Base-by-base conservation (phyloP, 2,329 filamentous ascomycete species). In the Phoma sp. region DNA sequence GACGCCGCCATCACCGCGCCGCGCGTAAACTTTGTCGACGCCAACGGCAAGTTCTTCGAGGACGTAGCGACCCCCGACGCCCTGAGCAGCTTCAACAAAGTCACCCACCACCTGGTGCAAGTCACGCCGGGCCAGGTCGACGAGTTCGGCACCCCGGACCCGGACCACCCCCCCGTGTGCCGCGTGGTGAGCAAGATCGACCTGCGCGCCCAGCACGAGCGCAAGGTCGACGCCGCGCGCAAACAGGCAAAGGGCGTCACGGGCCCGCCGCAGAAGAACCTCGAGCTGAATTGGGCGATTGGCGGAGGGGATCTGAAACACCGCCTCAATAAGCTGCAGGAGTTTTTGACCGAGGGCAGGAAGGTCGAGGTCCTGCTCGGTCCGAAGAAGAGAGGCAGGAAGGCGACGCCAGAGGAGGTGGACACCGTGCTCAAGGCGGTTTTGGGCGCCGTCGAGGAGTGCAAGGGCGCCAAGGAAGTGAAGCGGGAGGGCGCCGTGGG, bases 211-310 rank as follows among this genome's bases (percentile, higher is more conserved):
- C 74, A 80, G 61, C 80, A 80, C 58, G 75, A 80, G 57, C 78
- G 76, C 61, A 77, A 78, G 58, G 74, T 76, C 64, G 79, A 74
- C 2, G 57, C 71, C 61, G 77, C 72, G 48, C 78, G 79, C 40
- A 76, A 78, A 55, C 64, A 70, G 19, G 68, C 77, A 32, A 81
- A 64, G 33, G 65, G 66, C 2, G 50, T 59, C 32, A 48, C 61
- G 5, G 65, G 57, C 4, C 60, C 60, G 12, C 36, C 80, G 61
- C 71, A 75, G 15, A 97, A 97, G 78, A 88, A 88, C 70, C 75
- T 97, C n/a, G 93, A 97, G 77, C 66, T 98, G 65, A 94, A 92
- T 74, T 98, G 93, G 93, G 87, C 88, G 31, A 96, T 96, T 68
- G 87, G 87, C 57, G 70, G 76, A 12, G 84, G 94, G 70, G 93